Evolutionary conservation across 208 protist species (phyloP).

Genomic region (Acanthamoeba triangularis): DNA sequence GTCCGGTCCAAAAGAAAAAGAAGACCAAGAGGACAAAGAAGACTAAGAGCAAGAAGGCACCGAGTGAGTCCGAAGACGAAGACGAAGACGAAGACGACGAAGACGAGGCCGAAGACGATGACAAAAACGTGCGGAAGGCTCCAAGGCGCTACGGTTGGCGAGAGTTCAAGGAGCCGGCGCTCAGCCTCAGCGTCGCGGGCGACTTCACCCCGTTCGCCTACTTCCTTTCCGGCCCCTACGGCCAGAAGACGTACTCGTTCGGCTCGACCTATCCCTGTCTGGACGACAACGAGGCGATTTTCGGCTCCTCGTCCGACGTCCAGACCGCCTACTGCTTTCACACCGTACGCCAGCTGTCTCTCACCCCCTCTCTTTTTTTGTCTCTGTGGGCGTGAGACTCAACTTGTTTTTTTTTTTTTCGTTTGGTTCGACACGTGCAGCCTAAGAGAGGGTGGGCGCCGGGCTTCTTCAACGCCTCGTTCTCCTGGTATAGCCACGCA

Average conservation of each 20-base stretch:
- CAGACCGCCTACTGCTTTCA: not conserved
- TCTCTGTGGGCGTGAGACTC: too few species aligned
- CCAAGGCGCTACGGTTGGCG: not conserved
- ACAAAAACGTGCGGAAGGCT: too few species aligned
- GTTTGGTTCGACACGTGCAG: not conserved
- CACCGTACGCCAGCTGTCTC: not conserved
- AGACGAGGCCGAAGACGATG: too few species aligned
- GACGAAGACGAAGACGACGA: not conserved
- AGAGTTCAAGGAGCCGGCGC: not conserved
- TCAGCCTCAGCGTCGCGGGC: not conserved
- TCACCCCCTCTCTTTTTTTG: not conserved
- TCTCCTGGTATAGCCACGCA: not conserved
- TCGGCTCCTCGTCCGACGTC: not conserved
- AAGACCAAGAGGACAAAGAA: not conserved
- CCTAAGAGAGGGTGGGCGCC: slow-evolving; percentile 3
- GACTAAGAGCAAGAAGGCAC: not conserved
- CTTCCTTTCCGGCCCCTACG: slow-evolving; percentile 17
- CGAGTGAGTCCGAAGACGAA: not conserved
- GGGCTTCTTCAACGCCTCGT: slow-evolving; percentile 27
- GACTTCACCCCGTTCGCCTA: slow-evolving; percentile 3
- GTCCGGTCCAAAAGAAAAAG: not conserved
- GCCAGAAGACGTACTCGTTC: not conserved
- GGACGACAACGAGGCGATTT: not conserved
- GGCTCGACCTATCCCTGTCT: not conserved
- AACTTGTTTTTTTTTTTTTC: too few species aligned